phyloP scores from a whole-genome alignment of 164 flowering plant genomes.

The Tetrastigma voinierianum region DNA sequence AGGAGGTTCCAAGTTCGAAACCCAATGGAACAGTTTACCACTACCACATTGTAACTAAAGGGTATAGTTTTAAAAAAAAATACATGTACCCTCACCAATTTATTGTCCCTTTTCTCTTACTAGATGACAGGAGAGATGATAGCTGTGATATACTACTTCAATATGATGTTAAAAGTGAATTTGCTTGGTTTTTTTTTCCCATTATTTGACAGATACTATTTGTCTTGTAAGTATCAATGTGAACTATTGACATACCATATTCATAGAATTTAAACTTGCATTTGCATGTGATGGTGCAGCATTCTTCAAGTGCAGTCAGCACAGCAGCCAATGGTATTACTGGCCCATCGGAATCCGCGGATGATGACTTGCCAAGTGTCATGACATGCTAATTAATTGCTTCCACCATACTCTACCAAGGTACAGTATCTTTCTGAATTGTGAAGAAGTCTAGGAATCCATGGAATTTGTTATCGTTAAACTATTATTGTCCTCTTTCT shows the following conservation, averaged over 20 bases:
- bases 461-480: not conserved
- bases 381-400: constrained; percentile 99
- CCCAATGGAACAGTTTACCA: too few relatives aligned
- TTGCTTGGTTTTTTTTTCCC: too few relatives aligned
- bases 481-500: not conserved
- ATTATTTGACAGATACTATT: too few relatives aligned
- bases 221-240: too few relatives aligned
- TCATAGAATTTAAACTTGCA: not conserved
- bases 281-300: constrained; percentile 46
- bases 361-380: constrained; percentile 96
- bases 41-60: too few relatives aligned
- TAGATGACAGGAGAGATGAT: too few relatives aligned
- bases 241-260: not conserved
- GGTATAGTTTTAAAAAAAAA: too few relatives aligned
- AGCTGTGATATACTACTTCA: too few relatives aligned
- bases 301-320: constrained; percentile 58
- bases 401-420: constrained; percentile 98
- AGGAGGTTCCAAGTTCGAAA: too few relatives aligned
- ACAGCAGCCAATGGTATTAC: constrained; percentile 52
- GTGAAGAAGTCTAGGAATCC: not conserved
- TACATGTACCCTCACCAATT: too few relatives aligned
- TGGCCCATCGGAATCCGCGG: constrained; percentile 78
- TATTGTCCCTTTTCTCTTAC: too few relatives aligned
- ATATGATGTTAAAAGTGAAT: too few relatives aligned
- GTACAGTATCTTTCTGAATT: constrained; percentile 27